A percentile compares a stretch with the other conserved stretches of the same genome.
phyloP scores from a whole-genome alignment of 1,139 yeast genomes.

The Lodderomyces metapsilosis region DNA sequence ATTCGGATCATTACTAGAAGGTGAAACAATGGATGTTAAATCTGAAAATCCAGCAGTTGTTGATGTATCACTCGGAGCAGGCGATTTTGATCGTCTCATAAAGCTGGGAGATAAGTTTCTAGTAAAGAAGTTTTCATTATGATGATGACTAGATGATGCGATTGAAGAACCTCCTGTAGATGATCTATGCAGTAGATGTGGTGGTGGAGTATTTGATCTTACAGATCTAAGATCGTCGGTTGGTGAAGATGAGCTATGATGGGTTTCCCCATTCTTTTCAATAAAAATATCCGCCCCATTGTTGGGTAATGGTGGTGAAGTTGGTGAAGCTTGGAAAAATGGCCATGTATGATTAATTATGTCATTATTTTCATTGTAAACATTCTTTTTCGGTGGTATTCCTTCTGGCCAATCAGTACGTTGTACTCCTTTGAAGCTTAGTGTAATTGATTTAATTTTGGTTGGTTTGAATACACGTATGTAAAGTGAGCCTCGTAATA shows the following conservation, averaged over 20 bases:
- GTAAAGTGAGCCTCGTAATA: slow-evolving; percentile 79
- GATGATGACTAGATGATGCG: slow-evolving; percentile 4
- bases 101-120: slow-evolving; percentile 30
- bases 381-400: slow-evolving; percentile 82
- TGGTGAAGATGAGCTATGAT: slow-evolving; percentile 23
- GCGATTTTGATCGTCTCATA: slow-evolving; percentile 44
- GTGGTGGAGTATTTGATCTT: slow-evolving; percentile 17
- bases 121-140: slow-evolving; percentile 22
- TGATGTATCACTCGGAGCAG: slow-evolving; percentile 21
- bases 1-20: slow-evolving; percentile 18
- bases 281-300: slow-evolving; percentile 58
- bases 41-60: slow-evolving; percentile 15
- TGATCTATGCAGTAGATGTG: slow-evolving; percentile 16
- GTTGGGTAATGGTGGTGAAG: slow-evolving; percentile 23
- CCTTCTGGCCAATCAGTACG: slow-evolving; percentile 99
- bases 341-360: slow-evolving; percentile 89
- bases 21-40: slow-evolving; percentile 10
- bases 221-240: slow-evolving; percentile 31
- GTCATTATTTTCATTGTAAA: slow-evolving; percentile 62
- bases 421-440: slow-evolving; percentile 69
- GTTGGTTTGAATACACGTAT: slow-evolving; percentile 71
- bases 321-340: slow-evolving; percentile 49
- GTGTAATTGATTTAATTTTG: slow-evolving; percentile 65
- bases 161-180: background rate
- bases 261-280: slow-evolving; percentile 25